Evolutionary conservation across 106 monocot species (phyloP).

Genomic region (Acorus calamus): DNA sequence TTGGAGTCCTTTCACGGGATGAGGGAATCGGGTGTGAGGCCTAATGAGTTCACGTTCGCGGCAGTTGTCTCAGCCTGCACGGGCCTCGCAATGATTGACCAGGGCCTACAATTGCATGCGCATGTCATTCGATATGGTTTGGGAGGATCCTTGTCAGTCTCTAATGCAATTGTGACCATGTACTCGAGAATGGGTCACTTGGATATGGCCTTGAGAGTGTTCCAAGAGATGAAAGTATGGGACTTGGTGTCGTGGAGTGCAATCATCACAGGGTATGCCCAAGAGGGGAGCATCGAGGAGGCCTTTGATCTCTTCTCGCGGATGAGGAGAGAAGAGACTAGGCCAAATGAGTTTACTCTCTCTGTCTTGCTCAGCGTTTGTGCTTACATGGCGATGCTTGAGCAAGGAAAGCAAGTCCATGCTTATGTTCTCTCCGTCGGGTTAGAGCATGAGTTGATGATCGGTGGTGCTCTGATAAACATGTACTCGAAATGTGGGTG

Average conservation of each 20-base stretch:
- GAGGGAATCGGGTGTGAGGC: conserved; percentile 15
- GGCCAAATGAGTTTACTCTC: conserved; percentile 46
- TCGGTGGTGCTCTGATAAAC: conserved; percentile 48
- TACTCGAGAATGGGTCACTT: conserved; percentile 43
- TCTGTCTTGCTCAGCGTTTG: conserved; percentile 66
- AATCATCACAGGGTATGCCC: conserved; percentile 50
- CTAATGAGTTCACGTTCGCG: conserved; percentile 71
- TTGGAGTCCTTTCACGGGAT: conserved; percentile 37
- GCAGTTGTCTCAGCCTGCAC: conserved; percentile 48
- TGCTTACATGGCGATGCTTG: conserved; percentile 38
- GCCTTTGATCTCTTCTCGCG: conserved; percentile 36
- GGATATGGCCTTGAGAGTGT: conserved; percentile 25
- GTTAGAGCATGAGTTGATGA: conserved; percentile 36
- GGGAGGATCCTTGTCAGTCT: conserved; percentile 21
- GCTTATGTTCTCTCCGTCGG: conserved; percentile 24
- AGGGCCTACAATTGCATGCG: conserved; percentile 69
- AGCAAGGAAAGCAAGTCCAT: conserved; percentile 55
- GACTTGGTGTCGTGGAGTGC: conserved; percentile 80
- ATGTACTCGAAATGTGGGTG: conserved; percentile 80
- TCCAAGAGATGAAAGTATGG: conserved; percentile 28
- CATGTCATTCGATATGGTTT: conserved; percentile 25
- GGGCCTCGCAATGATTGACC: conserved; percentile 6
- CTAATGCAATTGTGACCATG: conserved; percentile 62
- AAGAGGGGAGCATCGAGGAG: conserved; percentile 30
- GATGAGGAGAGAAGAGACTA: conserved; percentile 27